Conservation (phyloP, 371 early-diverging fungal species). For the Mucor sp. region DNA sequence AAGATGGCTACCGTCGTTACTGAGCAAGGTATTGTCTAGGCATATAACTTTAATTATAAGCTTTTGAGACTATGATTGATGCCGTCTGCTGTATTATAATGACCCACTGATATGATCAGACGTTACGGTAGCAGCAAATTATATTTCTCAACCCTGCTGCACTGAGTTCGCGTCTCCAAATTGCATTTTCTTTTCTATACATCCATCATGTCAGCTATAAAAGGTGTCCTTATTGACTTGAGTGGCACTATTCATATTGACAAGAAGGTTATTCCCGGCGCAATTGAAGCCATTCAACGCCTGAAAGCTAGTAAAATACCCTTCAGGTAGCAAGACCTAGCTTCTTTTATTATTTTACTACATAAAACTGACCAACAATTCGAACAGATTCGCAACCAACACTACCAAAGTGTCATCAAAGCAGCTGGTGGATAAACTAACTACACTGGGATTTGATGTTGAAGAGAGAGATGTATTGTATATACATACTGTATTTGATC, state of each 20-base stretch:
- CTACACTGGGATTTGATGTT: conserved; percentile 68
- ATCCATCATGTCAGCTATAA: conserved; percentile 21
- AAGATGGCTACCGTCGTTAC: not conserved
- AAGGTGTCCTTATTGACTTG: conserved; percentile 76
- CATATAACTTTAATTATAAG: no score
- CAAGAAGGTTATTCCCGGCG: conserved; percentile 66
- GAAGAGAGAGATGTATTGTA: conserved; percentile 56
- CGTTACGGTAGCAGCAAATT: not conserved
- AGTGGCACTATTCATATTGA: conserved; percentile 85
- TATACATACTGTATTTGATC: not conserved
- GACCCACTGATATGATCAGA: not conserved
- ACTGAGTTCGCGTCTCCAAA: not conserved
- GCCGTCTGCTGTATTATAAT: no score
- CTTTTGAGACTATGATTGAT: no score
- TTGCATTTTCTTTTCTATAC: not conserved
- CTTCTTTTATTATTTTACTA: no score
- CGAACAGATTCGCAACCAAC: conserved; percentile 73
- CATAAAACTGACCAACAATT: not conserved
- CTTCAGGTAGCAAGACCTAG: conserved; percentile 30
- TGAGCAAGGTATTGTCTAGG: no score
- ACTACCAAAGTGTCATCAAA: conserved; percentile 78
- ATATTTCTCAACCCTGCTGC: not conserved
- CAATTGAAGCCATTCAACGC: conserved; percentile 65
- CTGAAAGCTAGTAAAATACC: conserved; percentile 65
- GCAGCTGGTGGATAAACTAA: conserved; percentile 55